Base-by-base conservation (phyloP, 495 filamentous ascomycete genomes). In the Annulohypoxylon bovei region DNA sequence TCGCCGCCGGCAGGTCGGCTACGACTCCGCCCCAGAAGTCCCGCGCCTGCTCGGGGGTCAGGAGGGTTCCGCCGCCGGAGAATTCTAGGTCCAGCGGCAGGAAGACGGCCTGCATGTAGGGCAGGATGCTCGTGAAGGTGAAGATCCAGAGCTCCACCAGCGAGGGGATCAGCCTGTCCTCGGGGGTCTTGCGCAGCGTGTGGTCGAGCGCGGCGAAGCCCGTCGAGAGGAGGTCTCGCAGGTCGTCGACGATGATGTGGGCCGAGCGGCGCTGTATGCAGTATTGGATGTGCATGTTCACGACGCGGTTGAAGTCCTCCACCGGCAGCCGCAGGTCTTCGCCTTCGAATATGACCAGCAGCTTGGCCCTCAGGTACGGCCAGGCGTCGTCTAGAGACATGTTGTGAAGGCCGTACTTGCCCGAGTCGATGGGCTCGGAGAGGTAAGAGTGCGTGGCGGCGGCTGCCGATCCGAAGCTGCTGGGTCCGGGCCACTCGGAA, bases 31-130 rank as follows among this genome's bases (percentile, higher is more conserved):
- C 90, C 92, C 95, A 98, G 79, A 98, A 98, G 27, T 98, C 94
- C 1, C 87, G 85, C 6, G 93, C 91, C 75, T 97, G 92, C 1
- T 89, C 87, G 0, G 85, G 65, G 2, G 85, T 87, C 88, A 99
- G 90, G 62, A 97, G 77, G 0, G 88, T 82, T 4, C 95, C 95
- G 40, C 84, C 84, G 30, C 95, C 95, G 60, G 92, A 91, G 78
- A 99, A 97, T 74, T 99, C 96, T 12, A 95, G 88, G 72, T 99
- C 95, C 11, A 99, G 81, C 0, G 95, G 96, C 2, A 99, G 84
- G 77, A 99, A 97, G 4, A 97, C 94, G 0, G 94, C 95, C 81
- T 99, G 96, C 62, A 98, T 90, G 76, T 97, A 99, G 0, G 96
- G 96, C 11, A 98, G 80, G 49, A 98, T 91, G 18, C 85, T 92